Conservation (phyloP, 2,329 filamentous ascomycete genomes). For the Monilinia fructicola region DNA sequence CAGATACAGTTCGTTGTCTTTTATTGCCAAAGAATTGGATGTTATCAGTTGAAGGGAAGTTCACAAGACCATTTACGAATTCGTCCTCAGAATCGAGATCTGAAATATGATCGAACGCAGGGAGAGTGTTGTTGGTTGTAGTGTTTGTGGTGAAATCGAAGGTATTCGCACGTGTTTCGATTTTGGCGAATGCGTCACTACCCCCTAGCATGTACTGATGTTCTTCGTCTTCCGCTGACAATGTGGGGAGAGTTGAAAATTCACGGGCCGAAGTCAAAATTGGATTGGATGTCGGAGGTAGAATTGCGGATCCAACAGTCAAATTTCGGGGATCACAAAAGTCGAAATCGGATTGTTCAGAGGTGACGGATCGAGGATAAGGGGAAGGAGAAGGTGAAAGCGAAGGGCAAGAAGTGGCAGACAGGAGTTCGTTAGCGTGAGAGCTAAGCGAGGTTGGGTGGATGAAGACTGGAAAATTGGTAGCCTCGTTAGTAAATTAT, state of each 20-base stretch:
- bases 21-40: conserved; percentile 62
- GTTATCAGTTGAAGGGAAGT: conserved; percentile 62
- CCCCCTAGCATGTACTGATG: conserved; percentile 49
- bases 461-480: conserved; percentile 55
- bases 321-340: conserved; percentile 92
- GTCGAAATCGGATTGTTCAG: conserved; percentile 66
- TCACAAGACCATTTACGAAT: conserved; percentile 71
- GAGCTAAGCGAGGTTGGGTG: conserved; percentile 65
- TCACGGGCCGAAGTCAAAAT: conserved; percentile 54
- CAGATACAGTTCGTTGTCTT: conserved; percentile 68
- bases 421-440: conserved; percentile 68
- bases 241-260: conserved; percentile 62
- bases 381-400: conserved; percentile 85
- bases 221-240: conserved; percentile 64
- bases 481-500: conserved; percentile 21
- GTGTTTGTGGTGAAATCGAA: conserved; percentile 45
- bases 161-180: conserved; percentile 51
- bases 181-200: conserved; percentile 20
- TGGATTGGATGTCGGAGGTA: conserved; percentile 30
- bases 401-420: conserved; percentile 73
- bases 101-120: conserved; percentile 80
- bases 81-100: conserved; percentile 91
- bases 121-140: conserved; percentile 58
- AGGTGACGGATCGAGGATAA: conserved; percentile 66
- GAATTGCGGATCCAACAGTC: conserved; percentile 61